Conservation (phyloP, 139 green algal species). For the Yamagishiella unicocca region DNA sequence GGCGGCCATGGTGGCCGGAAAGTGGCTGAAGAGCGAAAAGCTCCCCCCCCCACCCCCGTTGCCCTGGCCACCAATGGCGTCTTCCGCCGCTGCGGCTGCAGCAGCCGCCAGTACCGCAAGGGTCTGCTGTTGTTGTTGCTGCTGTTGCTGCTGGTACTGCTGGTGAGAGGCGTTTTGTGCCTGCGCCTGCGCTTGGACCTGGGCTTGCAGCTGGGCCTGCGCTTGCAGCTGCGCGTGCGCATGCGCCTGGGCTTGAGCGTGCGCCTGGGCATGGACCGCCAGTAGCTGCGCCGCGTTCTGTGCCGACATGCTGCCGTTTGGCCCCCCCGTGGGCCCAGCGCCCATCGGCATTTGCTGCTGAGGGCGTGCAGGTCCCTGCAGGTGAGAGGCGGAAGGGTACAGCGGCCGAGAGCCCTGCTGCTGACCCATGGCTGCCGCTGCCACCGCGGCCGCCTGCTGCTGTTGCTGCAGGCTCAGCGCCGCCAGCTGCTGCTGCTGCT, state of each 20-base stretch:
- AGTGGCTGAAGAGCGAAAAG: slow-evolving; percentile 44
- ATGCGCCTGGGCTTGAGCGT: slow-evolving; percentile 1
- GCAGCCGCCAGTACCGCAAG: slow-evolving; percentile 32
- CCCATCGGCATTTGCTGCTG: slow-evolving; percentile 1
- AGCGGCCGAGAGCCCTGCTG: neutral
- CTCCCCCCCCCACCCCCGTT: neutral
- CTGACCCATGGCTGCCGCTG: slow-evolving; percentile 15
- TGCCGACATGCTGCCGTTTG: neutral
- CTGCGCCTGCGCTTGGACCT: neutral
- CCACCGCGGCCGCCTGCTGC: neutral
- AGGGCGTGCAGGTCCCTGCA: neutral
- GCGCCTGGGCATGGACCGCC: slow-evolving; percentile 17
- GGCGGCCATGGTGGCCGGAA: neutral
- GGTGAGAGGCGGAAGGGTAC: neutral
- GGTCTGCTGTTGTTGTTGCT: slow-evolving; percentile 27
- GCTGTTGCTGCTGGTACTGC: slow-evolving; percentile 27
- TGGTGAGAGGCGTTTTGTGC: slow-evolving; percentile 4
- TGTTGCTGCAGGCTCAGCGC: neutral
- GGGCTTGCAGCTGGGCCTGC: neutral
- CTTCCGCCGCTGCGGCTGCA: slow-evolving; percentile 10
- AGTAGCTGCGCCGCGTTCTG: slow-evolving; percentile 44
- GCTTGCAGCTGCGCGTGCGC: neutral
- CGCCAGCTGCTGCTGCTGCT: neutral
- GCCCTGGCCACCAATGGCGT: neutral
- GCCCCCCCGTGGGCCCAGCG: neutral